Percentiles rank a stretch among this genome's conserved stretches.
Conservation (phyloP, 1,284 basidiomycete genomes). For the Ustilago cynodontis region DNA sequence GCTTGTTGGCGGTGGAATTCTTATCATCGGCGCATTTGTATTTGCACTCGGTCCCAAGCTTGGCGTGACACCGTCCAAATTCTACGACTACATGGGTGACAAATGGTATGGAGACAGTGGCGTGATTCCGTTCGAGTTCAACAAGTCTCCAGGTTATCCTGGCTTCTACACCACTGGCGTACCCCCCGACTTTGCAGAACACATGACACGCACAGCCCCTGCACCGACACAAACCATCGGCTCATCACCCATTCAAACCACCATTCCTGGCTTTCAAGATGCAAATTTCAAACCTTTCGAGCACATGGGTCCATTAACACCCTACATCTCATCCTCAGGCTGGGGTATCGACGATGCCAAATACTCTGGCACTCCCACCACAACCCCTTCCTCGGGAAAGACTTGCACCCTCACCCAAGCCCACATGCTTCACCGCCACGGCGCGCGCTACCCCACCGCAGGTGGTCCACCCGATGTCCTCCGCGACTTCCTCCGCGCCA, state of each 20-base stretch:
- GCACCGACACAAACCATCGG: slow-evolving; percentile 52
- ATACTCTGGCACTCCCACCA: slow-evolving; percentile 52
- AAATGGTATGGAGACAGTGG: slow-evolving; percentile 51
- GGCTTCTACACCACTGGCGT: slow-evolving; percentile 60
- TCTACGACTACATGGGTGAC: slow-evolving; percentile 51
- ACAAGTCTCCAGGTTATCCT: slow-evolving; percentile 61
- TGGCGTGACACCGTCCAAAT: slow-evolving; percentile 24
- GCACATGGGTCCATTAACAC: slow-evolving; percentile 68
- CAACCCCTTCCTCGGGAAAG: slow-evolving; percentile 10
- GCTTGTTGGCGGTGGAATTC: slow-evolving; percentile 26
- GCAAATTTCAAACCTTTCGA: slow-evolving; percentile 60
- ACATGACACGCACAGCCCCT: slow-evolving; percentile 52
- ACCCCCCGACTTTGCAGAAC: slow-evolving; percentile 60
- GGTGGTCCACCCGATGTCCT: slow-evolving; percentile 39
- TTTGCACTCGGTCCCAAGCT: slow-evolving; percentile 57
- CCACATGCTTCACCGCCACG: slow-evolving; percentile 67
- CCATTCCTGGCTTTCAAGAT: slow-evolving; percentile 53
- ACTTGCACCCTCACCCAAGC: slow-evolving; percentile 61
- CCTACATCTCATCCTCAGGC: slow-evolving; percentile 60
- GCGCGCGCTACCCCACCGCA: slow-evolving; percentile 63
- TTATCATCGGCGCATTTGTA: slow-evolving; percentile 52
- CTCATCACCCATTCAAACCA: slow-evolving; percentile 59
- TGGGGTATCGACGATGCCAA: slow-evolving; percentile 61
- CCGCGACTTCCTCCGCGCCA: slow-evolving; percentile 32
- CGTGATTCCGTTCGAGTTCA: slow-evolving; percentile 52